Evolutionary conservation across 306 rosid species (phyloP).

Genomic region (Rubus idaeus): DNA sequence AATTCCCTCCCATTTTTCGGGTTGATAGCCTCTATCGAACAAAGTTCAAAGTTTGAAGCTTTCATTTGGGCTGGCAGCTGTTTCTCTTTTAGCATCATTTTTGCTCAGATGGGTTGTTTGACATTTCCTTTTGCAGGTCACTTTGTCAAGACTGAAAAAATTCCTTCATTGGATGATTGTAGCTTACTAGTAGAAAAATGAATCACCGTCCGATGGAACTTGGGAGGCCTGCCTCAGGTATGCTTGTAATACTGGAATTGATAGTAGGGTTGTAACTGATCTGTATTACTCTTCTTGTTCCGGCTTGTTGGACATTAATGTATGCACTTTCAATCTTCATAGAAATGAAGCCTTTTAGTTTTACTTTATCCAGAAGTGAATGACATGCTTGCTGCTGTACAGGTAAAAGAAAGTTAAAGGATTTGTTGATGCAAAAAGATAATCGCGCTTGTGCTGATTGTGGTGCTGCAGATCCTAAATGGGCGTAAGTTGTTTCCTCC

Average conservation of each 20-base stretch:
- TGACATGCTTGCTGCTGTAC: conserved; percentile 34
- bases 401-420: conserved; percentile 82
- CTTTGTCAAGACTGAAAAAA: conserved; percentile 26
- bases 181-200: conserved; percentile 34
- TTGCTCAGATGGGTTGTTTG: conserved; percentile 15
- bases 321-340: neutral
- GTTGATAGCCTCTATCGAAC: neutral
- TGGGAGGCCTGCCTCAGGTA: conserved; percentile 74
- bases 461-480: conserved; percentile 89
- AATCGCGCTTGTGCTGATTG: conserved; percentile 92
- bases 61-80: neutral
- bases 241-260: conserved; percentile 19
- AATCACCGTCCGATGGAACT: conserved; percentile 44
- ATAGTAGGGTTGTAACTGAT: neutral
- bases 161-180: conserved; percentile 38
- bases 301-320: neutral
- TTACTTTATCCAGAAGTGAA: conserved; percentile 25
- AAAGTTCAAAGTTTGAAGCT: neutral
- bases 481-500: conserved; percentile 77
- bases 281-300: neutral
- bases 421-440: conserved; percentile 67
- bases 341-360: conserved; percentile 18
- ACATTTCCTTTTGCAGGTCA: conserved; percentile 18
- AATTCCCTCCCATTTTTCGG: neutral
- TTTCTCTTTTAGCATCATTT: conserved; percentile 8